Base-by-base conservation (phyloP, 768 basidiomycete species). In the Auriscalpium microsporum region DNA sequence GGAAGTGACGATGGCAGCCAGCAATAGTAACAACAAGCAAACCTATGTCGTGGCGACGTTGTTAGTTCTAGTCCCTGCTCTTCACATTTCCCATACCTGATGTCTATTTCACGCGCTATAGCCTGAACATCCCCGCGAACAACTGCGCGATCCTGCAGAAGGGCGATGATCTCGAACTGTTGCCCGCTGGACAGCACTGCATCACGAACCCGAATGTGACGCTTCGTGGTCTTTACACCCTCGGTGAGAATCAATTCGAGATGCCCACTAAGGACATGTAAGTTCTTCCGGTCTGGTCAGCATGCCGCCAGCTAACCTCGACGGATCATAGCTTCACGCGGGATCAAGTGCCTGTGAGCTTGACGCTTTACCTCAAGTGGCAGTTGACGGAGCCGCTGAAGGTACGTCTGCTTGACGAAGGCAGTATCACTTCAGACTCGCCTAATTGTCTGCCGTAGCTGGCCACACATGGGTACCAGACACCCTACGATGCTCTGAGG, bases 221-320 rank as follows among this genome's bases (percentile, higher is more conserved):
- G 2, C 71, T 91, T 5, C 85, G 89, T 54, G 87, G 87, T 3
- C 62, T 91, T 17, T 91, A 82, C 68, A 88, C 90, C 1, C 77
- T 87, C 2, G 89, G 89, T 33, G 90, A 91, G 67, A 89, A 87
- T 62, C 89, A 91, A 67, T 67, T 88, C 33, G 89, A 90, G 66
- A 86, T 90, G 84, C 88, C 89, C 3, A 90, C 88, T 8, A 90
- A 90, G 69, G 87, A 90, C 60, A 90, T 90, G 86, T 86, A 62
- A 62, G 84, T 71, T 34, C 40, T 47, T 19, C 9, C 23, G 46
- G 1, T 36, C 19, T 16, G 4, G 10, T 35, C 3, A 33, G 17
- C 36, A 38, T 45, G 17, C 35, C 45, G 13, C 44, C 9, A 47
- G 33, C 8, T 48, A 50, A 28, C 28, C 28, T 28, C 5, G 1